Percentiles rank a stretch among this genome's conserved stretches.
These are phyloP conservation scores for Monarda citriodora DNA, from an alignment of 305 asterid genomes.

Conservation along the genomic window DNA sequence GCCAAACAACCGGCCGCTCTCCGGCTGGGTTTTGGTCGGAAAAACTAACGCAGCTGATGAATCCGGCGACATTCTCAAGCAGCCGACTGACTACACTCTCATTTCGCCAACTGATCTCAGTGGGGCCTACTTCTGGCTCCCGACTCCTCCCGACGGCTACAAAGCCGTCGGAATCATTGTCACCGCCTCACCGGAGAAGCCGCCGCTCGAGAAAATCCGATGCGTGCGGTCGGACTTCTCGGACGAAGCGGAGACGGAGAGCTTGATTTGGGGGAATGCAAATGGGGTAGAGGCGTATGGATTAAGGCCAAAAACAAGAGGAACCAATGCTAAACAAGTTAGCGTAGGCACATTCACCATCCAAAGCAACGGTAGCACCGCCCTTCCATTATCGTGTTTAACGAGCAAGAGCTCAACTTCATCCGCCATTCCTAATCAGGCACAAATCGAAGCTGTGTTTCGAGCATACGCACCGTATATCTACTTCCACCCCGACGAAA, in stretches of 20 bases:
- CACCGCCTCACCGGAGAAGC: conserved; percentile 66
- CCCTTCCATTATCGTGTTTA: conserved; percentile 48
- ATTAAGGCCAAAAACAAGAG: conserved; percentile 57
- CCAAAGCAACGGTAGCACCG: conserved; percentile 13
- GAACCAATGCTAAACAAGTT: conserved; percentile 43
- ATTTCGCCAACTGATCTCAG: conserved; percentile 29
- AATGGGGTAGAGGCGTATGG: conserved; percentile 37
- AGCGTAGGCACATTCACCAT: conserved; percentile 50
- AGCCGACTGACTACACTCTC: conserved; percentile 70
- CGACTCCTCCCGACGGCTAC: conserved; percentile 75
- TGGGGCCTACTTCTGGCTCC: conserved; percentile 71
- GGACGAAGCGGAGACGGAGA: conserved; percentile 51
- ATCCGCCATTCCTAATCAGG: conserved; percentile 50
- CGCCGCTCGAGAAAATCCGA: conserved; percentile 50
- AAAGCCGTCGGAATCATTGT: conserved; percentile 61
- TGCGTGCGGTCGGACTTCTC: conserved; percentile 74
- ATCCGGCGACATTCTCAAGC: conserved; percentile 41
- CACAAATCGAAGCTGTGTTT: conserved; percentile 46
- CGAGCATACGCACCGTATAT: conserved; percentile 60
- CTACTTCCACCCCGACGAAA: conserved; percentile 75
- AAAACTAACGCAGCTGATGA: conserved; percentile 34
- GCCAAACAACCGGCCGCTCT: conserved; percentile 69
- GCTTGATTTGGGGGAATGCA: conserved; percentile 62
- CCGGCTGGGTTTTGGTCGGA: conserved; percentile 72
- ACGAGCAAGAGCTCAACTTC: conserved; percentile 50